Base-by-base conservation (phyloP, 768 basidiomycete species). In the Naganishia onofrii region DNA sequence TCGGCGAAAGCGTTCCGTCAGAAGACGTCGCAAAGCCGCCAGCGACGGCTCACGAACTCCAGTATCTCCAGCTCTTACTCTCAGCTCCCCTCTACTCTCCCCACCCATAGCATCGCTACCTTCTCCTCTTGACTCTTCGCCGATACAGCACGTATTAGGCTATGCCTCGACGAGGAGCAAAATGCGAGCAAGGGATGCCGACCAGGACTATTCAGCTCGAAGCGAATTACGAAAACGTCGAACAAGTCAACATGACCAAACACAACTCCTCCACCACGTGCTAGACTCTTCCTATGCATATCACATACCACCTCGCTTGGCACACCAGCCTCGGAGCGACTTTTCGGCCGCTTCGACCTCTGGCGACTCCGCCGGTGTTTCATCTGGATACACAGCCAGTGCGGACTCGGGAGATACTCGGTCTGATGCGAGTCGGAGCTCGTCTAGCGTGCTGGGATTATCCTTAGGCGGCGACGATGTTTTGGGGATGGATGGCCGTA, bases 341-440 rank as follows among this genome's bases (percentile, higher is more conserved):
- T 63, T 63, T 44, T 63, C 60, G n/a, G 29, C 28, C 38, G 60
- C 60, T 17, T 63, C 60, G 3, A 63, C 60, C 23, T 63, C 60
- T 26, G 60, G 38, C 12, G 60, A 42, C 8, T 63, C 60, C 21
- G 42, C 60, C 1, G 36, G 23, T 44, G 38, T 63, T 1, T 63
- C 60, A 15, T 58, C 57, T 2, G 60, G 60, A 17, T 63, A 63
- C 26, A 44, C 38, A 5, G 60, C 60, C 23, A 63, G 60, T 29
- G 60, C 26, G 10, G 60, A 26, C 10, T 63, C 60, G 1, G 60
- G 38, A 21, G 60, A 63, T 28, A 42, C 60, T n/a, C 21, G 60
- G 21, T 63, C 60, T 17, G 38, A 44, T 29, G 60, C 38, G 6
- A 36, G 57, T 19, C 57, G 28, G 34, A 63, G 60, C 29, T 63